Conservation (phyloP, 768 basidiomycete genomes). For the Panaeolus cyanescens region DNA sequence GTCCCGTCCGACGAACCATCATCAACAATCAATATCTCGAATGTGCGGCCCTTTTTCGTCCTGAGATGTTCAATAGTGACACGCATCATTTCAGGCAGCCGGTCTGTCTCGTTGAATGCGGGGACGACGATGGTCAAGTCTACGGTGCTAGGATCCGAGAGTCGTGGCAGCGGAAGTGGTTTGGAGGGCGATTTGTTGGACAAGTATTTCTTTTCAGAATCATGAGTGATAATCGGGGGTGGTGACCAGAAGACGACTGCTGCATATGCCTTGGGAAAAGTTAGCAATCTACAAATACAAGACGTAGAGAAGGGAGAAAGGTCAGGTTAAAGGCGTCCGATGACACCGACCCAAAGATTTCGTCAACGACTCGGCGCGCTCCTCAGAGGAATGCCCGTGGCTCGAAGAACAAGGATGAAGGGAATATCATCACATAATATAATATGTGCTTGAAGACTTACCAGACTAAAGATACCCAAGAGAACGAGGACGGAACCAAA, state of each 20-base stretch:
- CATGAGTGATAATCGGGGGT: conserved; percentile 55
- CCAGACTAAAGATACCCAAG: conserved; percentile 32
- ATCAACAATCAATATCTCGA: conserved; percentile 87
- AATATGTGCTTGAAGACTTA: conserved; percentile 27
- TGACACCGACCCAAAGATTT: conserved; percentile 52
- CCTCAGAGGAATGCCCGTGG: conserved; percentile 49
- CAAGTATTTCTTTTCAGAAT: conserved; percentile 73
- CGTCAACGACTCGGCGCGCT: conserved; percentile 69
- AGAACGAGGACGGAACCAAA: conserved; percentile 36
- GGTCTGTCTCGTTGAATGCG: conserved; percentile 87
- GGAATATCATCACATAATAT: conserved; percentile 52
- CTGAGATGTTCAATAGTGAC: conserved; percentile 70
- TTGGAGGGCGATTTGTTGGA: conserved; percentile 53
- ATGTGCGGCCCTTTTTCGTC: conserved; percentile 50
- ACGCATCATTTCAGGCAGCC: conserved; percentile 83
- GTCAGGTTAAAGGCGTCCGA: conserved; percentile 39
- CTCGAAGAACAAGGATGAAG: conserved; percentile 97
- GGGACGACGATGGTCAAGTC: conserved; percentile 86
- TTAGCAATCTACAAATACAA: conserved; percentile 6
- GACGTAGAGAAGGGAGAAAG: conserved; percentile 12
- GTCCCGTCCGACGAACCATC: conserved; percentile 88
- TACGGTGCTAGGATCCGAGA: conserved; percentile 58
- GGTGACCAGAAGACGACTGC: conserved; percentile 79
- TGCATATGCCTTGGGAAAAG: conserved; percentile 60
- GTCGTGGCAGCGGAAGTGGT: conserved; percentile 55